phyloP scores from a whole-genome alignment of 306 rosid genomes.

The Cucurbita ficifolia region DNA sequence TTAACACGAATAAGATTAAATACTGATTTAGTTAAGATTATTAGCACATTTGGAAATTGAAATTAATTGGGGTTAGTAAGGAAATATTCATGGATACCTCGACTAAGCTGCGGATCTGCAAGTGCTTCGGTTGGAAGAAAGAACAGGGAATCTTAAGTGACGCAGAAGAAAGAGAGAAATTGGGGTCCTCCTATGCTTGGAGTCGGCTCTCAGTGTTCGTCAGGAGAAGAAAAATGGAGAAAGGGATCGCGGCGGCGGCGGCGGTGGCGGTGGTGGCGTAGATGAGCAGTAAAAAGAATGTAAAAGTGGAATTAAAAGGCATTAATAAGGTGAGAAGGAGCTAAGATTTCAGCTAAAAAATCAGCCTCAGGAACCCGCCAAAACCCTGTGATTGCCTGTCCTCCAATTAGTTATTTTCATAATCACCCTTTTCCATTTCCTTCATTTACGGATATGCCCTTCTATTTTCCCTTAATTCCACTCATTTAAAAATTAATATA shows the following conservation, averaged over 20 bases:
- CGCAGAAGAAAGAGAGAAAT: background rate
- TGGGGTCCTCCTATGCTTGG: background rate
- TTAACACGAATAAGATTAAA: constrained; percentile 1
- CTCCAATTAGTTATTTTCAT: constrained; percentile 1
- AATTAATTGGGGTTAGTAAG: background rate
- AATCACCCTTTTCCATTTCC: background rate
- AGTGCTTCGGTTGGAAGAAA: constrained; percentile 30
- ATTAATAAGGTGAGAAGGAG: constrained; percentile 34
- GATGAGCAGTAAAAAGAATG: constrained; percentile 12
- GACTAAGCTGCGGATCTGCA: constrained; percentile 24
- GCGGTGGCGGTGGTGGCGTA: constrained; percentile 10
- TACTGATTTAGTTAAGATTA: background rate
- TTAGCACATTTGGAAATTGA: background rate
- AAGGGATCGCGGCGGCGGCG: background rate
- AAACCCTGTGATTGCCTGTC: constrained; percentile 11
- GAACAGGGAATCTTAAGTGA: constrained; percentile 17
- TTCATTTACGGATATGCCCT: background rate
- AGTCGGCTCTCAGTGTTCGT: constrained; percentile 3
- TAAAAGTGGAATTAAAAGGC: constrained; percentile 6
- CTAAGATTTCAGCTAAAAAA: constrained; percentile 20
- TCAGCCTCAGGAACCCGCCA: constrained; percentile 44
- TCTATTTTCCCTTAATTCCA: background rate
- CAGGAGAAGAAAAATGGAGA: background rate
- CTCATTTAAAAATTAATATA: too few species aligned
- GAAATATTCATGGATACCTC: constrained; percentile 10